Conservation (phyloP, 768 basidiomycete genomes). For the Boletus reticuloceps region DNA sequence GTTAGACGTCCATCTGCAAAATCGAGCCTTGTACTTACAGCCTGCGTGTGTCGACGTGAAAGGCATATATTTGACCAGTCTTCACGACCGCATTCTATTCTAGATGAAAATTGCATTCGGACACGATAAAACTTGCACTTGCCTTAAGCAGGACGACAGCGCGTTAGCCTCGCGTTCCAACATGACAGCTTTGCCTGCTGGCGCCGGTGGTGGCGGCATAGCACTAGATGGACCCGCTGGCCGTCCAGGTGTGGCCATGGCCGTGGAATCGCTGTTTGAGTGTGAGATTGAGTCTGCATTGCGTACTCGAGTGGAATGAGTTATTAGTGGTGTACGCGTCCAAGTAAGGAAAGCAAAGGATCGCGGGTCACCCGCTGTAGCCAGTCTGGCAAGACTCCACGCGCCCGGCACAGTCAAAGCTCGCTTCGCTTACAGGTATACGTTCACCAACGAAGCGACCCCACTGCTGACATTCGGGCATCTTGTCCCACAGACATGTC, state of each 20-base stretch:
- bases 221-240: constrained; percentile 30
- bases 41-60: constrained; percentile 61
- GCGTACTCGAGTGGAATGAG: too few relatives aligned
- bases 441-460: background rate
- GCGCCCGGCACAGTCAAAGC: constrained; percentile 1
- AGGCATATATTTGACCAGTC: constrained; percentile 68
- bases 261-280: constrained; percentile 6
- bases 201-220: constrained; percentile 55
- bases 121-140: constrained; percentile 5
- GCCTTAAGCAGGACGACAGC: constrained; percentile 55
- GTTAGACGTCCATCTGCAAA: background rate
- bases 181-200: constrained; percentile 38
- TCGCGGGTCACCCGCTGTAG: background rate
- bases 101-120: background rate
- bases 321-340: background rate
- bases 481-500: constrained; percentile 21
- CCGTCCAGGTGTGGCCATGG: constrained; percentile 14
- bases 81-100: constrained; percentile 61
- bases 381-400: background rate
- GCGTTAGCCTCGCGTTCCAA: constrained; percentile 67
- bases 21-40: constrained; percentile 44
- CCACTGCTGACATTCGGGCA: background rate
- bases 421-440: background rate
- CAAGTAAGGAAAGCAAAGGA: constrained; percentile 25
- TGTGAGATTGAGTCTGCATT: constrained; percentile 46